A percentile compares a stretch with the other conserved stretches of the same genome.
Evolutionary conservation across 164 flowering plant genomes (phyloP).

Genomic region (Nelumbo lutea): DNA sequence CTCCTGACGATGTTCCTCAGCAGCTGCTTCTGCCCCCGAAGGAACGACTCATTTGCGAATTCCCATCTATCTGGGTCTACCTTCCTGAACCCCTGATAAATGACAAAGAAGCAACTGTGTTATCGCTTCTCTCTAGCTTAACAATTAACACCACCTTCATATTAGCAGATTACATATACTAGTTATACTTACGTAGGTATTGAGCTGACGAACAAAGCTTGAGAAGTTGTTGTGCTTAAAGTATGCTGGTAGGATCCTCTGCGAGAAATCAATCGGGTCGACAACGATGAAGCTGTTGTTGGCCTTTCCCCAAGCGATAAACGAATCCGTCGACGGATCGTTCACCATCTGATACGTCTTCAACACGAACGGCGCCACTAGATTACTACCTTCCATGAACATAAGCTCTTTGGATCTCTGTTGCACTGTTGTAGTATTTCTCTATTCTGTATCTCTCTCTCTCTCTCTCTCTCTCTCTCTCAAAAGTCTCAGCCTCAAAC

Average conservation of each 20-base stretch:
- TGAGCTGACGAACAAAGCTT: slow-evolving; percentile 90
- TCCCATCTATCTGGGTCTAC: slow-evolving; percentile 91
- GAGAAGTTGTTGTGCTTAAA: slow-evolving; percentile 98
- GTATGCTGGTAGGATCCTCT: slow-evolving; percentile 52
- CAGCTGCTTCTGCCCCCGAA: slow-evolving; percentile 67
- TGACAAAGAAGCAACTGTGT: neutral
- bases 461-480: neutral
- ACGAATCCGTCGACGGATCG: slow-evolving; percentile 54
- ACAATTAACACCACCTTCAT: no score
- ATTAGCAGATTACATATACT: no score
- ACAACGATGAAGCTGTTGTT: slow-evolving; percentile 82
- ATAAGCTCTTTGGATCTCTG: slow-evolving; percentile 4
- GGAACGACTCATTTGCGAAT: slow-evolving; percentile 79
- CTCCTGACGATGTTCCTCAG: slow-evolving; percentile 56
- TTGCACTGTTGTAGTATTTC: neutral
- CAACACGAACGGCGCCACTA: slow-evolving; percentile 70
- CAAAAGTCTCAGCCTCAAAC: no score
- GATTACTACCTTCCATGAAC: slow-evolving; percentile 22
- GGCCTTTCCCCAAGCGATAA: slow-evolving; percentile 62
- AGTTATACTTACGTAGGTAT: slow-evolving; percentile 66
- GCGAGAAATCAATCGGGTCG: slow-evolving; percentile 67
- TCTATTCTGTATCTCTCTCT: neutral
- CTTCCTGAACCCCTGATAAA: slow-evolving; percentile 64
- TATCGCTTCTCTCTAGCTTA: no score
- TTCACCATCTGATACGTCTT: slow-evolving; percentile 86